Base-by-base conservation (phyloP, 305 asterid species). In the Fraxinus latifolia region DNA sequence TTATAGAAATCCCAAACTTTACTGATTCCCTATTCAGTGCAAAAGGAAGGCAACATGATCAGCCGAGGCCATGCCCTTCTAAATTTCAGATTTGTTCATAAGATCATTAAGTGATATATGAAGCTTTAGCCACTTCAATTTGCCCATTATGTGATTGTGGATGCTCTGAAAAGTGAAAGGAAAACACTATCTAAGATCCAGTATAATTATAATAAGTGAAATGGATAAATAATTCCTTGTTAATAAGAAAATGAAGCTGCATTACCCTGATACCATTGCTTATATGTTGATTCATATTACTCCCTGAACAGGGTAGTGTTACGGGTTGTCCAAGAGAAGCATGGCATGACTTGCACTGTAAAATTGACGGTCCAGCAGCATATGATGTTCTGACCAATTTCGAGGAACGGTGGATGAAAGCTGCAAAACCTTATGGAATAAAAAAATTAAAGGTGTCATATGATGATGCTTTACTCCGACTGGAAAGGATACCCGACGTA, bases 301-400 rank as follows among this genome's bases (percentile, higher is more conserved):
- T 74, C 77, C 34, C 53, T 81, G 60, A 85, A 78, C 93, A 96
- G 99, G 98, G 97, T 34, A 90, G 31, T 87, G 77, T 74, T 58
- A 77, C 89, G 42, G 98, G 98, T 77, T 89, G 97, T 86, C 97
- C 99, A 42, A 92, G 99, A 93, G 98, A 96, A 87, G 96, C 99
- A 58, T 96, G 99, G 99, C 99, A 96, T 80, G 99, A 96, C 84
- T 86, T 96, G 91, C 98, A 96, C 86, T 84, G 92, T 82, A 94
- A 89, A 87, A 96, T 96, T 81, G 99, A 96, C 23, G 98, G 99
- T 71, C 98, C 98, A 4, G 99, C 98, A 82, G 99, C 99, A 2
- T 96, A 94, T 83, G 99, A 96, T 86, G 94, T 96, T 62, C 89
- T 96, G 74, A 83, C 89, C 74, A 96, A 96, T 88, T 96, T 96